A percentile compares a stretch with the other conserved stretches of the same genome.
Conservation (phyloP, 2,329 filamentous ascomycete genomes). For the Ophiognomonia clavigignenti-juglandacearum region DNA sequence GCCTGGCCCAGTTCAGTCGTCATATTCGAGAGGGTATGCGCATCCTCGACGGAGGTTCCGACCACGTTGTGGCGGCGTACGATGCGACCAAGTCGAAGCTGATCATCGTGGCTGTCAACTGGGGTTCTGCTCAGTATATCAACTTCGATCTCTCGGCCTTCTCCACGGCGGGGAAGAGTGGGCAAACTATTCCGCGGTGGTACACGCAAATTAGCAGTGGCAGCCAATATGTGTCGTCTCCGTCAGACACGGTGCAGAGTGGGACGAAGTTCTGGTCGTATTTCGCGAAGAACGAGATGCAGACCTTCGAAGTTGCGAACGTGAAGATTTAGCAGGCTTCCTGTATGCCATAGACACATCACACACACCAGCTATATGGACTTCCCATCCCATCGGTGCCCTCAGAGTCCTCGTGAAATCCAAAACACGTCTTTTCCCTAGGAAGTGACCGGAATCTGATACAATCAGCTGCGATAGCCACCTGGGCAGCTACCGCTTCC, state of each 20-base stretch:
- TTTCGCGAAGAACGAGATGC: conserved; percentile 29
- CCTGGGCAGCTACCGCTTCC: too few relatives aligned
- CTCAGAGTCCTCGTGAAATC: too few relatives aligned
- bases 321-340: conserved; percentile 21
- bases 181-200: conserved; percentile 31
- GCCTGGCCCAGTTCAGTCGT: conserved; percentile 36
- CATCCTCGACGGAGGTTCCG: conserved; percentile 30
- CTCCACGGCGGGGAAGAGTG: conserved; percentile 23
- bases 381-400: too few relatives aligned
- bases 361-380: too few relatives aligned
- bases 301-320: conserved; percentile 33
- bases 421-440: too few relatives aligned
- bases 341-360: too few relatives aligned
- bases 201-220: conserved; percentile 31
- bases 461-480: too few relatives aligned
- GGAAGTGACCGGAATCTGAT: too few relatives aligned
- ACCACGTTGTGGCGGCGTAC: conserved; percentile 34
- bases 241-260: conserved; percentile 26
- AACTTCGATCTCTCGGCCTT: conserved; percentile 35
- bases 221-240: conserved; percentile 25
- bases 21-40: conserved; percentile 36
- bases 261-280: conserved; percentile 32
- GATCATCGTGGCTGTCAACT: conserved; percentile 36
- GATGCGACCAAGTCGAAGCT: conserved; percentile 28
- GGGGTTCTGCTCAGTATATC: conserved; percentile 30